Percentiles rank a stretch among this genome's conserved stretches.
Evolutionary conservation across 78 protist genomes (phyloP).

Genomic region (Mastigamoeba balamuthi): DNA sequence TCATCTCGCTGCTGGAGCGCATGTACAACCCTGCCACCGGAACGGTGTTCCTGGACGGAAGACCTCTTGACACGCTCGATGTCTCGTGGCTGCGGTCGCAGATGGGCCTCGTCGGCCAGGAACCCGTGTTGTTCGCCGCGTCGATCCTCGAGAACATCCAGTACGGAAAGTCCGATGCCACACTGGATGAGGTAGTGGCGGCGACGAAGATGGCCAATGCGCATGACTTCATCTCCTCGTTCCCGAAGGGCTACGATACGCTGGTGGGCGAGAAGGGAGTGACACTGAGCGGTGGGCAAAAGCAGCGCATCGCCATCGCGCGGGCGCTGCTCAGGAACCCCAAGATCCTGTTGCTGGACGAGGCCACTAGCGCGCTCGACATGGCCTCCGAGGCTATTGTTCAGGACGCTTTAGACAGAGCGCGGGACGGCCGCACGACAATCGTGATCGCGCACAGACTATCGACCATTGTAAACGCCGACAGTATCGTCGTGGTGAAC

Average conservation of each 20-base stretch:
- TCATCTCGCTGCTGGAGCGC: slow-evolving; percentile 39
- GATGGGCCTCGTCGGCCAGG: slow-evolving; percentile 73
- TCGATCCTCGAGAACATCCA: slow-evolving; percentile 70
- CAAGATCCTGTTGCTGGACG: slow-evolving; percentile 87
- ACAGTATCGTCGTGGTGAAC: slow-evolving; percentile 57
- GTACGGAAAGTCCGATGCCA: slow-evolving; percentile 55
- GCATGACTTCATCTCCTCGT: slow-evolving; percentile 68
- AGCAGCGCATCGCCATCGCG: slow-evolving; percentile 90
- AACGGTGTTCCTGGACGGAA: slow-evolving; percentile 51
- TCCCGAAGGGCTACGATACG: slow-evolving; percentile 73
- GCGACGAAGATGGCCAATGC: slow-evolving; percentile 81
- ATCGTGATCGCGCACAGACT: slow-evolving; percentile 95
- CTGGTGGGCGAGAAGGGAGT: slow-evolving; percentile 76
- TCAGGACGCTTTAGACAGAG: slow-evolving; percentile 61
- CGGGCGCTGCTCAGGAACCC: slow-evolving; percentile 86
- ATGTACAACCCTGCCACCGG: slow-evolving; percentile 57
- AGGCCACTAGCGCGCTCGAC: slow-evolving; percentile 95
- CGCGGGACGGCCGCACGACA: slow-evolving; percentile 62
- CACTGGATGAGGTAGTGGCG: slow-evolving; percentile 51
- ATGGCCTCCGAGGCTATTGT: slow-evolving; percentile 73
- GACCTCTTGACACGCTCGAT: slow-evolving; percentile 18
- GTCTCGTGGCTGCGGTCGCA: slow-evolving; percentile 47
- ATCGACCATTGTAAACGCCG: slow-evolving; percentile 71
- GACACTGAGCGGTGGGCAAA: slow-evolving; percentile 82
- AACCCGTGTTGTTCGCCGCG: slow-evolving; percentile 66